Conservation (phyloP, 495 filamentous ascomycete species). For the Aspergillus coremiiformis region DNA sequence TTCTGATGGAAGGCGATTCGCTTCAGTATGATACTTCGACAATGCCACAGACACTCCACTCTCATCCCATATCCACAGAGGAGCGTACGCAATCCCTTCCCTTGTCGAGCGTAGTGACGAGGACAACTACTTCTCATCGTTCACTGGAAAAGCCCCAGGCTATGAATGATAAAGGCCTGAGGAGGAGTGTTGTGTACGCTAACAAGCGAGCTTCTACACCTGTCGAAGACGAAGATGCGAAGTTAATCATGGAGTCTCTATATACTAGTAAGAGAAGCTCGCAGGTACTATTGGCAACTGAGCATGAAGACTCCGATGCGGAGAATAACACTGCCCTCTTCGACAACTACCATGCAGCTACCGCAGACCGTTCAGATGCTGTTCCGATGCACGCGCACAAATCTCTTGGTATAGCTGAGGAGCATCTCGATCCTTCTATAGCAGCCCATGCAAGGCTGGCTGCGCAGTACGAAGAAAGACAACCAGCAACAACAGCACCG, state of each 20-base stretch:
- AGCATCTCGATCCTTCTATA: slow-evolving; percentile 42
- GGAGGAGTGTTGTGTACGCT: slow-evolving; percentile 40
- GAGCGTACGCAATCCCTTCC: slow-evolving; percentile 19
- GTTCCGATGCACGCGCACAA: slow-evolving; percentile 18
- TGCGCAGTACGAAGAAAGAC: slow-evolving; percentile 37
- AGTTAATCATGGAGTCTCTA: slow-evolving; percentile 55
- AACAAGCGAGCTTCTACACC: slow-evolving; percentile 36
- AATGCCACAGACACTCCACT: not conserved
- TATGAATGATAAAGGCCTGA: slow-evolving; percentile 36
- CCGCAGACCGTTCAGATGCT: slow-evolving; percentile 5
- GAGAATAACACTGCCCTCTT: slow-evolving; percentile 44
- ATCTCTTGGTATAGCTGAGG: slow-evolving; percentile 32
- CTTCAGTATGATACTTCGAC: slow-evolving; percentile 12
- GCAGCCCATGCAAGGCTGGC: slow-evolving; percentile 51
- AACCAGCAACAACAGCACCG: slow-evolving; percentile 33
- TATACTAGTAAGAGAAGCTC: slow-evolving; percentile 31
- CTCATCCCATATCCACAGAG: slow-evolving; percentile 2
- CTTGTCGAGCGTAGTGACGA: slow-evolving; percentile 17
- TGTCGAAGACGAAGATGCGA: slow-evolving; percentile 62
- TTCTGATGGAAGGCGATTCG: slow-evolving; percentile 35
- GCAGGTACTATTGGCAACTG: slow-evolving; percentile 19
- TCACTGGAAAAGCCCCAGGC: slow-evolving; percentile 25
- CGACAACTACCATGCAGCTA: slow-evolving; percentile 22
- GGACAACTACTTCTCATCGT: slow-evolving; percentile 34
- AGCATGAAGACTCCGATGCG: slow-evolving; percentile 19